A percentile compares a stretch with the other conserved stretches of the same genome.
These are phyloP conservation scores for Stemphylium vesicarium DNA, from an alignment of 2,329 filamentous ascomycete species.

Conservation along the genomic window DNA sequence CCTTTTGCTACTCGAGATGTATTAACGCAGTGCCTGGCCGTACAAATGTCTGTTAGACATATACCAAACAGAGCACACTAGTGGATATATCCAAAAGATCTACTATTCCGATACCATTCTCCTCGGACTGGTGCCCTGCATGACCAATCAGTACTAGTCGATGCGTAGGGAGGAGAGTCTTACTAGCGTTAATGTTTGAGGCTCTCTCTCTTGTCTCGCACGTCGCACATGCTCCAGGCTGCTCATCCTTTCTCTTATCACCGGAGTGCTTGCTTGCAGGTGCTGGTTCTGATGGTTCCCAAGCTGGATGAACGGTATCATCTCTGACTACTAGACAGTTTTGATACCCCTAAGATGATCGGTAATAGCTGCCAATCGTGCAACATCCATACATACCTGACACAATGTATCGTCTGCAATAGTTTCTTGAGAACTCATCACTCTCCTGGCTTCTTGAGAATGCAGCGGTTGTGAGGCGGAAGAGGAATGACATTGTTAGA, in stretches of 20 bases:
- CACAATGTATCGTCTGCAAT: constrained; percentile 3
- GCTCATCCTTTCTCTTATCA: neutral
- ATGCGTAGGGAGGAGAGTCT: neutral
- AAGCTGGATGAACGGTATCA: neutral
- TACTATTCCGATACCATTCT: neutral
- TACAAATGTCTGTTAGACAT: too few relatives aligned
- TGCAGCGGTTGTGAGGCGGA: neutral
- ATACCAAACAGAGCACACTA: too few relatives aligned
- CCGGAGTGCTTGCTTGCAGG: neutral
- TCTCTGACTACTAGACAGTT: neutral
- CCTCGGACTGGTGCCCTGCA: neutral
- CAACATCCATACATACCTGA: neutral
- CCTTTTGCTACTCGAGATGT: too few relatives aligned
- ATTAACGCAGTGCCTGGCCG: too few relatives aligned
- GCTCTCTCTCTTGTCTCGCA: neutral
- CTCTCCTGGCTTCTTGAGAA: neutral
- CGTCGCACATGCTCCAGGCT: neutral
- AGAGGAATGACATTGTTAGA: neutral
- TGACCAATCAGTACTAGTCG: neutral
- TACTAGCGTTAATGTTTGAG: neutral
- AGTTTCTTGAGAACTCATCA: constrained; percentile 2
- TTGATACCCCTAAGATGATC: neutral
- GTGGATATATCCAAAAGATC: neutral
- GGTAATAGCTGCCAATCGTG: neutral
- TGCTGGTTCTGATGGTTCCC: neutral